Base-by-base conservation (phyloP, 306 rosid species). In the Abrus pulchellus region DNA sequence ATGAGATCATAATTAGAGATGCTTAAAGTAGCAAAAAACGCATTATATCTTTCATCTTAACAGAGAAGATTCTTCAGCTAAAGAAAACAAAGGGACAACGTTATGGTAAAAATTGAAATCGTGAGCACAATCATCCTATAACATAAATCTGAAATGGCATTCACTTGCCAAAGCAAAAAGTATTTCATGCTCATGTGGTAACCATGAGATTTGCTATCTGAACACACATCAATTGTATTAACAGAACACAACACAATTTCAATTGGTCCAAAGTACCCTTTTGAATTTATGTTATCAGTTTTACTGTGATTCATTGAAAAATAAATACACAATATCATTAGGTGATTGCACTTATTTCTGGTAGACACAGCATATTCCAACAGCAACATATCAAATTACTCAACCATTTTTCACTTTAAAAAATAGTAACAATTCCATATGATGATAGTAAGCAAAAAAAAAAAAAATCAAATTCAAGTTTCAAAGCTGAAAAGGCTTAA, bases 221-320 rank as follows among this genome's bases (percentile, higher is more conserved):
- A 74, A 49, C 62, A 32, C 62, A 9, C 34, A 67, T 30, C 75
- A 53, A 11, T 40, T 52, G 74, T 50, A 40, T 53, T 14, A 72
- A 63, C 50, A 29, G 67, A 53, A 30, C 60, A 54, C 73, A 40
- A 80, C 8, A 80, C 14, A 9, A 41, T 36, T 41, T 76, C 67
- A 54, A 13, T 33, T 60, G 72, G 9, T 52, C 65, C 66, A 30
- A 72, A 49, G 12, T n/a, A 64, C 7, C 33, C 69, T 73, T 63
- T 9, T 48, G 66, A 77, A 52, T 72, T 67, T 63, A 41, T 33
- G 66, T 67, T 32, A 77, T 77, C 66, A 14, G 4, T 52, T 65
- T 77, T 56, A 55, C 20, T 66, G 41, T n/a, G 45, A 47, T 55
- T 54, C 57, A 78, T 34, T 8, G 57, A 78, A 67, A 36, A 63